Base-by-base conservation (phyloP, 192 early-diverging fungal genomes). In the Podila minutissima region DNA sequence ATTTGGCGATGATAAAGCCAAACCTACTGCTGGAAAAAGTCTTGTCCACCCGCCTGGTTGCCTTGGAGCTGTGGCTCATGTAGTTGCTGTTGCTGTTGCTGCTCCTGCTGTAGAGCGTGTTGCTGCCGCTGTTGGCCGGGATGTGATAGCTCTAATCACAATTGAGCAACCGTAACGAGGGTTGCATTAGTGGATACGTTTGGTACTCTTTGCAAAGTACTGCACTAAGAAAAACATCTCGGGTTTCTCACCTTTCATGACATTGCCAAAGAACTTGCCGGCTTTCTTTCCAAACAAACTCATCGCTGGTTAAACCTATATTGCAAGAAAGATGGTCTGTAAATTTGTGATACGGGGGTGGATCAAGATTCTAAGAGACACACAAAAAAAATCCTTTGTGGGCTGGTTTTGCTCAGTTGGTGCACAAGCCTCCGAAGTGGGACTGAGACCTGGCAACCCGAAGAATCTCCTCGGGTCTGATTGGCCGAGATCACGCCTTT, bases 21-120 rank as follows among this genome's bases (percentile, higher is more conserved):
- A n/a, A 53, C 50, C 19, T 53, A 53, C 50, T 53, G 50, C n/a
- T 53, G 50, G n/a, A 53, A 53, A n/a, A 53, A 53, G n/a, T 22
- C 50, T 7, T 17, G 0, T 37, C 35, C 35, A 11, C 35, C 35
- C 35, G 35, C 35, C 35, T 37, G n/a, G n/a, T 53, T 53, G 50
- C 50, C 50, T 22, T 53, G 50, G 50, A n/a, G 50, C 20, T 53
- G 50, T 22, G 50, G 50, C 17, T 17, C 19, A 53, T 4, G 50
- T 7, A 9, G 50, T 7, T 17, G 50, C 17, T 53, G 50, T 53
- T 53, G 50, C 2, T n/a, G 50, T 20, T 53, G 50, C 3, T 53
- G 50, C 17, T 53, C 19, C 19, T 53, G 50, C 17, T 53, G 28
- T 19, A 12, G 55, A 37, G 20, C 17, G 50, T 68, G 33, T 10